A percentile compares a stretch with the other conserved stretches of the same genome.
phyloP scores from a whole-genome alignment of 164 flowering plant genomes.

The Hamamelis virginiana region DNA sequence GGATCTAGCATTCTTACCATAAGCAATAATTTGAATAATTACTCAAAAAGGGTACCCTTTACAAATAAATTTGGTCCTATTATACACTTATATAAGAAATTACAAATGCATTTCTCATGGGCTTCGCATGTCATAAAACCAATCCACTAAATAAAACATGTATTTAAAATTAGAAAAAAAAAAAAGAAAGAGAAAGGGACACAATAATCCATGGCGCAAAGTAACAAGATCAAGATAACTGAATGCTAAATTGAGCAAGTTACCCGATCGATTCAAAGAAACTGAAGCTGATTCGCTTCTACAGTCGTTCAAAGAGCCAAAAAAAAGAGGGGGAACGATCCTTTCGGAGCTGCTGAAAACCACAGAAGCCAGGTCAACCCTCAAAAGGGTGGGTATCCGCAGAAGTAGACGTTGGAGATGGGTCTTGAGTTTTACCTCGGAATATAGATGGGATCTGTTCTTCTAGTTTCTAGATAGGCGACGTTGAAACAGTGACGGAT shows the following conservation, averaged over 20 bases:
- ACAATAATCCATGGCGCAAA: too few relatives aligned
- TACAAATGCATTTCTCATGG: too few relatives aligned
- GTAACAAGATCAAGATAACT: neutral
- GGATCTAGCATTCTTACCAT: too few relatives aligned
- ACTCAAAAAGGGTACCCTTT: too few relatives aligned
- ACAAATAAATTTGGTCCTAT: too few relatives aligned
- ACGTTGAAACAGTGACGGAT: too few relatives aligned
- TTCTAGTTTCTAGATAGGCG: too few relatives aligned
- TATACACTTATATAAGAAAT: too few relatives aligned
- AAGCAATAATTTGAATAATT: too few relatives aligned
- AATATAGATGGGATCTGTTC: too few relatives aligned
- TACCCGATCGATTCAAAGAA: neutral
- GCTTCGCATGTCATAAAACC: too few relatives aligned
- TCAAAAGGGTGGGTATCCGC: neutral
- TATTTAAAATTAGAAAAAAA: neutral
- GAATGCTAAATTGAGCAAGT: neutral
- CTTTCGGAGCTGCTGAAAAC: neutral
- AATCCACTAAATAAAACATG: too few relatives aligned
- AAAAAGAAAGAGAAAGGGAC: neutral
- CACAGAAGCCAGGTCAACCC: neutral
- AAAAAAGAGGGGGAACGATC: neutral
- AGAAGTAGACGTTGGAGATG: slow-evolving; percentile 1
- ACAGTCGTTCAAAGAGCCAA: neutral
- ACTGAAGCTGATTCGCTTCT: neutral
- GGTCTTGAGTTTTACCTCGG: neutral